Conservation (phyloP, 2,329 filamentous ascomycete species). For the Alternaria tenuissima region DNA sequence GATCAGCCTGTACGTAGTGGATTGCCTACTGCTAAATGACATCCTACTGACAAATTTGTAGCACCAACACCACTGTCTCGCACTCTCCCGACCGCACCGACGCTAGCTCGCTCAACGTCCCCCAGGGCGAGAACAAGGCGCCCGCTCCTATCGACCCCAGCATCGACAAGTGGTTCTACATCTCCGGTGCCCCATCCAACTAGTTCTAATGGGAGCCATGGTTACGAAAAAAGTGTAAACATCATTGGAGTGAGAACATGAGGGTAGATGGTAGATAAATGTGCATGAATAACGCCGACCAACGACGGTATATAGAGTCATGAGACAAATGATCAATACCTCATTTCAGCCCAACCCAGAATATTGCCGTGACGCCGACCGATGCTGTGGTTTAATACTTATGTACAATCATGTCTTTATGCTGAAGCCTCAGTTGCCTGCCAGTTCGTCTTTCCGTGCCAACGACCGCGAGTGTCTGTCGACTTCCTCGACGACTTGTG, state of each 20-base stretch:
- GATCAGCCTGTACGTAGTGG: slow-evolving; percentile 77
- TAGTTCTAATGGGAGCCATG: slow-evolving; percentile 7
- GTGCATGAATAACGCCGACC: slow-evolving; percentile 21
- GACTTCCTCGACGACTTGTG: slow-evolving; percentile 86
- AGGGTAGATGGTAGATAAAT: slow-evolving; percentile 8
- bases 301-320: slow-evolving; percentile 28
- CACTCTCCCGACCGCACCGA: slow-evolving; percentile 78
- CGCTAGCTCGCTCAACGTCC: slow-evolving; percentile 76
- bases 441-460: slow-evolving; percentile 82
- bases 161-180: slow-evolving; percentile 99
- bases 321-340: slow-evolving; percentile 23
- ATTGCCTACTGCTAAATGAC: slow-evolving; percentile 28
- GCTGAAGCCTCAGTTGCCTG: slow-evolving; percentile 49
- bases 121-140: slow-evolving; percentile 77
- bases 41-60: slow-evolving; percentile 51
- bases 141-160: slow-evolving; percentile 92
- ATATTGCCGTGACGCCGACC: slow-evolving; percentile 37
- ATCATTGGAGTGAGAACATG: slow-evolving; percentile 2
- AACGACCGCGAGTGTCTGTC: slow-evolving; percentile 86
- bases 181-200: slow-evolving; percentile 76
- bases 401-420: slow-evolving; percentile 10
- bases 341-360: slow-evolving; percentile 12
- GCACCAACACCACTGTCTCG: slow-evolving; percentile 79
- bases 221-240: slow-evolving; percentile 1
- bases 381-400: slow-evolving; percentile 22